These are phyloP conservation scores for Trichoderma hamatum DNA, from an alignment of 2,329 filamentous ascomycete genomes.

Conservation along the genomic window DNA sequence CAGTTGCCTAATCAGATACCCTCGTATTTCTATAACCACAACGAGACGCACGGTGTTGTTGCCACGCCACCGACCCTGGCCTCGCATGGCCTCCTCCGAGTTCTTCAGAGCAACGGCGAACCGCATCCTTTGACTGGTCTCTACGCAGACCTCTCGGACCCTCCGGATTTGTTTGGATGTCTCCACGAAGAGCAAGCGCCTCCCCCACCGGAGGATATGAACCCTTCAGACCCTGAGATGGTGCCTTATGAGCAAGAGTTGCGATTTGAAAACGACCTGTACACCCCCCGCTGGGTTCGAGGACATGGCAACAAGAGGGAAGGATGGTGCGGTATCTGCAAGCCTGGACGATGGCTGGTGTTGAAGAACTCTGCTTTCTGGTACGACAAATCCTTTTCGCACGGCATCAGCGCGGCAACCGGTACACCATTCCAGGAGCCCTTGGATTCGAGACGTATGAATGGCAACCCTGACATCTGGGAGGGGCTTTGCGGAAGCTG, in stretches of 20 bases:
- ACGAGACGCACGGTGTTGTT: constrained; percentile 55
- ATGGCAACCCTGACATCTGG: constrained; percentile 80
- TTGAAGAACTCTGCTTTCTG: constrained; percentile 90
- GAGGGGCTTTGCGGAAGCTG: constrained; percentile 78
- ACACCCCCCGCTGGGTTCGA: constrained; percentile 81
- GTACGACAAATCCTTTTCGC: constrained; percentile 91
- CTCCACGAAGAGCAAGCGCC: constrained; percentile 73
- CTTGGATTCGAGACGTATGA: constrained; percentile 72
- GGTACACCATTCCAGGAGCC: constrained; percentile 79
- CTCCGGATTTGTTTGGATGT: constrained; percentile 75
- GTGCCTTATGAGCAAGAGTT: constrained; percentile 78
- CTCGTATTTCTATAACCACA: constrained; percentile 53
- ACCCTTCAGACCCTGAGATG: constrained; percentile 73
- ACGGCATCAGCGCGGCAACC: constrained; percentile 82
- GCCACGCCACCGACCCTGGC: constrained; percentile 58
- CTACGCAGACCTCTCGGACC: constrained; percentile 73
- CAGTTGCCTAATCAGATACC: constrained; percentile 46
- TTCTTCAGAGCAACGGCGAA: constrained; percentile 75
- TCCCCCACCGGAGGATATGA: constrained; percentile 80
- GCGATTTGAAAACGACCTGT: constrained; percentile 78
- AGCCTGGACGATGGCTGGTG: constrained; percentile 81
- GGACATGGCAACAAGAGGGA: constrained; percentile 86
- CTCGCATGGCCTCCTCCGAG: constrained; percentile 73
- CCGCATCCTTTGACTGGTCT: constrained; percentile 68
- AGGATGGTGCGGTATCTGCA: constrained; percentile 89